These are phyloP conservation scores for Kalmanozyma brasiliensis DNA, from an alignment of 1,284 basidiomycete genomes.

Conservation along the genomic window DNA sequence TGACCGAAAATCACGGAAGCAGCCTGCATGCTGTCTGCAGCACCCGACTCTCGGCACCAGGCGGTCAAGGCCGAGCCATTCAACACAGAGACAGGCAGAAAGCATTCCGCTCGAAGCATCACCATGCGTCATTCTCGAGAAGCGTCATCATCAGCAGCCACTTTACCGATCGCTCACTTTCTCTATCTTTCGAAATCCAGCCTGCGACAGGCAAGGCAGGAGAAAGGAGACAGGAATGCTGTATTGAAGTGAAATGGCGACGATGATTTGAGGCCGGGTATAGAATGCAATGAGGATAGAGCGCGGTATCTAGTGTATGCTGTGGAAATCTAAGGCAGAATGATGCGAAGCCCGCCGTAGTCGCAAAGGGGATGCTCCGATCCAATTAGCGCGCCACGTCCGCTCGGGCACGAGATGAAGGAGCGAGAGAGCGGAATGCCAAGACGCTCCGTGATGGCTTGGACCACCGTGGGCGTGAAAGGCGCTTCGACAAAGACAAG, in stretches of 20 bases:
- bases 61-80: too few relatives aligned
- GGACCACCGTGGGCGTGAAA: conserved; percentile 45
- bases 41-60: too few relatives aligned
- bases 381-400: conserved; percentile 25
- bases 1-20: conserved; percentile 9
- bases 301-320: too few relatives aligned
- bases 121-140: too few relatives aligned
- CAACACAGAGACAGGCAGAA: too few relatives aligned
- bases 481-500: conserved; percentile 53
- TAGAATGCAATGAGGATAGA: not conserved
- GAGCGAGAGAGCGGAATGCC: conserved; percentile 31
- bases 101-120: too few relatives aligned
- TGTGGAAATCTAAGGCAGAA: conserved; percentile 27
- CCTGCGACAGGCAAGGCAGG: not conserved
- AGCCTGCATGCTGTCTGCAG: conserved; percentile 7
- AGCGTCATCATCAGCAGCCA: too few relatives aligned
- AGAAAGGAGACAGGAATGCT: not conserved
- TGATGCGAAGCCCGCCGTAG: conserved; percentile 47
- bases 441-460: conserved; percentile 31
- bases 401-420: conserved; percentile 53
- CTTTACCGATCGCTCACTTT: too few relatives aligned
- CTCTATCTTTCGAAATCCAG: not conserved
- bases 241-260: not conserved
- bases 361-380: conserved; percentile 31
- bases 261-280: conserved; percentile 2